Conservation (phyloP, 108 stramenopile genomes). For the Nitzschia palea region DNA sequence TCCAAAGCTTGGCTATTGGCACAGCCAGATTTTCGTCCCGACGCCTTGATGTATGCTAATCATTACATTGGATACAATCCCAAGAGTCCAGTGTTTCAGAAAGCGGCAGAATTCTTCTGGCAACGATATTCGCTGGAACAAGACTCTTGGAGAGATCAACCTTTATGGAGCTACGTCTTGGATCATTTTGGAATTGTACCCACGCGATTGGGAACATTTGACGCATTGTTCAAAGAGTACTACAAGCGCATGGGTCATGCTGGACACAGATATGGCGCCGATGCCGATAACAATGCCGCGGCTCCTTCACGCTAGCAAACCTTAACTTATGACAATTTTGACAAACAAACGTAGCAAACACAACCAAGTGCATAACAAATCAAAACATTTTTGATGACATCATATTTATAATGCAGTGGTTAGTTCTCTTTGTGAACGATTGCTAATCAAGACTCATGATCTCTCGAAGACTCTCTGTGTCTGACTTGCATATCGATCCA, state of each 20-base stretch:
- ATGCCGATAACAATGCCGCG: conserved; percentile 12
- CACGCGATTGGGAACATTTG: conserved; percentile 20
- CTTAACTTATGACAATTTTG: too few species aligned
- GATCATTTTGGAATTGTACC: conserved; percentile 18
- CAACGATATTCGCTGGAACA: conserved; percentile 27
- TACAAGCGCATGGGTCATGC: conserved; percentile 18
- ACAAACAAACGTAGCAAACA: not conserved
- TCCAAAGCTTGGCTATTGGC: conserved; percentile 18
- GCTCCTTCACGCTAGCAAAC: too few species aligned
- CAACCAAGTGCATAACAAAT: not conserved
- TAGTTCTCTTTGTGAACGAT: too few species aligned
- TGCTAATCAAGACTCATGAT: conserved; percentile 10
- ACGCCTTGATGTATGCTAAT: conserved; percentile 25
- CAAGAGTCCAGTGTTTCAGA: conserved; percentile 6
- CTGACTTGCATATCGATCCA: conserved; percentile 1
- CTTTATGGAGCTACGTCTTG: conserved; percentile 30
- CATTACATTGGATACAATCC: conserved; percentile 22
- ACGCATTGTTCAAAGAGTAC: conserved; percentile 16
- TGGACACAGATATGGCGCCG: conserved; percentile 18
- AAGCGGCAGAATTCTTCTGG: conserved; percentile 33
- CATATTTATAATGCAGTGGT: too few species aligned
- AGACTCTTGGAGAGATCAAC: conserved; percentile 42
- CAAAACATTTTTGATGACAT: not conserved
- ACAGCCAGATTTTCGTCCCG: conserved; percentile 24
- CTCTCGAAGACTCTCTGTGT: conserved; percentile 14